These are phyloP conservation scores for Corchorus olitorius DNA, from an alignment of 345 rosid genomes.

Conservation along the genomic window DNA sequence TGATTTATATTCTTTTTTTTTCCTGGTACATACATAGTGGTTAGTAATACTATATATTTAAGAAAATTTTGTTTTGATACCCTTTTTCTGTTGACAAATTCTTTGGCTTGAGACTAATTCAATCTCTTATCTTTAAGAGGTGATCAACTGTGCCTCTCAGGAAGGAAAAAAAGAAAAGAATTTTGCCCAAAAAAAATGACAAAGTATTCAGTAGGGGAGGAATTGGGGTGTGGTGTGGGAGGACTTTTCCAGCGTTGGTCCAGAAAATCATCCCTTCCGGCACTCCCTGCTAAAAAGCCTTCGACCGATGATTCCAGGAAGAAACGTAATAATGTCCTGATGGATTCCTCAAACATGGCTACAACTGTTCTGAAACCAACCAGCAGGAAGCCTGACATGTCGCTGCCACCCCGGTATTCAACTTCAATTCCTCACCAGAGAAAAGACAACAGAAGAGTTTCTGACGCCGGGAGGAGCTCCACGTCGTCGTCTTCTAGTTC, in stretches of 20 bases:
- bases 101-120: not conserved
- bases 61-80: conserved; percentile 2
- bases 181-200: conserved; percentile 27
- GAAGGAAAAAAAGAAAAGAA: not conserved
- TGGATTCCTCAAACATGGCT: conserved; percentile 24
- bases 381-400: conserved; percentile 28
- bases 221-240: conserved; percentile 57
- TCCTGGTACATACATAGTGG: not conserved
- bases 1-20: conserved; percentile 9
- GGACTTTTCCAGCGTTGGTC: conserved; percentile 49
- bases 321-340: conserved; percentile 31
- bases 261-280: conserved; percentile 39
- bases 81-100: not conserved
- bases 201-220: conserved; percentile 30
- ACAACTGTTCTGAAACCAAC: conserved; percentile 30
- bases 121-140: not conserved
- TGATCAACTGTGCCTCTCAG: not conserved
- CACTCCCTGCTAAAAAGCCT: conserved; percentile 35
- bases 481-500: conserved; percentile 42
- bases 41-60: not conserved
- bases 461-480: conserved; percentile 45
- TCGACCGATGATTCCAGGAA: conserved; percentile 24
- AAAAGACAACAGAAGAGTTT: conserved; percentile 24
- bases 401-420: conserved; percentile 18
- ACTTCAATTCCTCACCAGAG: conserved; percentile 18